These are phyloP conservation scores for Medicago ruthenica DNA, from an alignment of 306 rosid species.

Conservation along the genomic window DNA sequence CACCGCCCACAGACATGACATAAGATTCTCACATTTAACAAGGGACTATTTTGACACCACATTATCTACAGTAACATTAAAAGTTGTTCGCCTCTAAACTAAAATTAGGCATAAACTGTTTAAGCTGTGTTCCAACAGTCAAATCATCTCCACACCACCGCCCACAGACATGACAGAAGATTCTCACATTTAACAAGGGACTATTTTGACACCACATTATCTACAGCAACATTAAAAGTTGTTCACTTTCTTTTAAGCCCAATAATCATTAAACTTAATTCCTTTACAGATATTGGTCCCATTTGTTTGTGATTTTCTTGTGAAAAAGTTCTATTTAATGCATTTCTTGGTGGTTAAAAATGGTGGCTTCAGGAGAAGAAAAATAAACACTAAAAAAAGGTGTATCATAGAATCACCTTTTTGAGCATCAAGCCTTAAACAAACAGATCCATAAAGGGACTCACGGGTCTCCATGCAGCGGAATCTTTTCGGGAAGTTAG, in stretches of 20 bases:
- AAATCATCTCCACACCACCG: neutral
- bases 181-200: conserved; percentile 10
- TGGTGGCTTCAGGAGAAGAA: neutral
- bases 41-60: neutral
- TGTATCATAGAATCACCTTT: conserved; percentile 5
- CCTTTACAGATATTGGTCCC: conserved; percentile 18
- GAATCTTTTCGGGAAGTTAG: conserved; percentile 2
- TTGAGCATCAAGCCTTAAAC: neutral
- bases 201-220: neutral
- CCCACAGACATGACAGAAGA: conserved; percentile 30
- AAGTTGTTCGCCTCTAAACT: neutral
- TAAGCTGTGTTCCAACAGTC: conserved; percentile 1
- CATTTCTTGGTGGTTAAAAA: neutral
- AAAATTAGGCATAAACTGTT: neutral
- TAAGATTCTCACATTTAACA: conserved; percentile 24
- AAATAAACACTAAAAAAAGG: neutral
- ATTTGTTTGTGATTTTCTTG: conserved; percentile 9
- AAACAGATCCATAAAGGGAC: neutral
- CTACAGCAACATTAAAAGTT: conserved; percentile 10
- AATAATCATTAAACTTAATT: conserved; percentile 3
- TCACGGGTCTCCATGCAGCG: neutral
- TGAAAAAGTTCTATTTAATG: neutral
- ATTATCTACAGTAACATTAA: conserved; percentile 8
- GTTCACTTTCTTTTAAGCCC: neutral
- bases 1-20: conserved; percentile 17